Conservation (phyloP, 768 basidiomycete species). For the Russula griseocarnosa region DNA sequence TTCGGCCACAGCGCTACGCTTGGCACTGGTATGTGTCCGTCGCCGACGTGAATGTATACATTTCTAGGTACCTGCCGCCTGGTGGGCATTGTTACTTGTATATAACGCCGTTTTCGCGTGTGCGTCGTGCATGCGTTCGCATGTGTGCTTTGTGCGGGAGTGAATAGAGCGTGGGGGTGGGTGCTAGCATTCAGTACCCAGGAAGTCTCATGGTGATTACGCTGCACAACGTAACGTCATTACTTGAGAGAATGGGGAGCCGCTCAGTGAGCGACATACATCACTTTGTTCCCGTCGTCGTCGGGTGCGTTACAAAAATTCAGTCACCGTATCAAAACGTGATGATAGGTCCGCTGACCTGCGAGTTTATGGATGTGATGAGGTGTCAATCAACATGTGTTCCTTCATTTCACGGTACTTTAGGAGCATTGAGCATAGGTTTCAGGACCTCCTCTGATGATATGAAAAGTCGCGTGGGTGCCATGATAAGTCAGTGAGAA, state of each 20-base stretch:
- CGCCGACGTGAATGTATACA: too few species aligned
- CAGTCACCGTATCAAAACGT: neutral
- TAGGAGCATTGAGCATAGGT: neutral
- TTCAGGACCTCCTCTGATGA: neutral
- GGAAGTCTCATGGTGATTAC: neutral
- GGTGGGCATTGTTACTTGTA: neutral
- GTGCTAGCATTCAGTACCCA: neutral
- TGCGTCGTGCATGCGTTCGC: slow-evolving; percentile 8
- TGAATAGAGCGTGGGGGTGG: neutral
- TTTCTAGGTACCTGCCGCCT: neutral
- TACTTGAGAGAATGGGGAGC: neutral
- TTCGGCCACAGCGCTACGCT: neutral
- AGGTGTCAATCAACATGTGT: neutral
- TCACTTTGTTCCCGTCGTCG: slow-evolving; percentile 6
- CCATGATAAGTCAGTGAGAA: slow-evolving; percentile 3
- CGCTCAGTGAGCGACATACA: neutral
- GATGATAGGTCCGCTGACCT: slow-evolving; percentile 13
- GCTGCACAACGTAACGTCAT: slow-evolving; percentile 1
- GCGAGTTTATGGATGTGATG: neutral
- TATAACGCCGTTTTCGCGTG: neutral
- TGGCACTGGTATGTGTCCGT: neutral
- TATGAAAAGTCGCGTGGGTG: neutral
- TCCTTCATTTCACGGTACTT: slow-evolving; percentile 6
- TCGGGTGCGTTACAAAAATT: neutral
- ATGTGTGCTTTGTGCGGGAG: neutral